Percentiles rank a stretch among this genome's conserved stretches.
These are phyloP conservation scores for Onygena corvina DNA, from an alignment of 2,329 filamentous ascomycete species.

Conservation along the genomic window DNA sequence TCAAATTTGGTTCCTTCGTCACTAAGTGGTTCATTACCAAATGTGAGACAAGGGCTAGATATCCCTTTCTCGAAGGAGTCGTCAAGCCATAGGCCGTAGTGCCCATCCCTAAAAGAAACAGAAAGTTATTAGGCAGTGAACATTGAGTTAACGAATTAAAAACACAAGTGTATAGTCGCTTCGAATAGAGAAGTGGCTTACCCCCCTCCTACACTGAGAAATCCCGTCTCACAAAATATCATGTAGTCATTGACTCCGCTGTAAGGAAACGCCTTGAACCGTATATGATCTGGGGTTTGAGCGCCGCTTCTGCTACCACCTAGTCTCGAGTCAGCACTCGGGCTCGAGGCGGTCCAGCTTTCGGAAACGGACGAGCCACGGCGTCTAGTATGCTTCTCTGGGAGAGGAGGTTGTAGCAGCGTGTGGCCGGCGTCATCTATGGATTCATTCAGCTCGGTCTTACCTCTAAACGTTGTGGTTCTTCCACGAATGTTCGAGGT, in stretches of 20 bases:
- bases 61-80: conserved; percentile 72
- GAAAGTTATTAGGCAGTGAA: conserved; percentile 6
- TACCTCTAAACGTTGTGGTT: conserved; percentile 45
- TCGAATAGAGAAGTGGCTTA: conserved; percentile 26
- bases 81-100: conserved; percentile 89
- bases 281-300: conserved; percentile 59
- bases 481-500: conserved; percentile 47
- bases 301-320: conserved; percentile 34
- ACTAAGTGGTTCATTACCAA: conserved; percentile 86
- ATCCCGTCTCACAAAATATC: conserved; percentile 80
- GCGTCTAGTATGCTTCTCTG: neutral
- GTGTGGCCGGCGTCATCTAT: neutral
- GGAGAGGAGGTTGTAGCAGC: neutral
- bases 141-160: too few relatives aligned
- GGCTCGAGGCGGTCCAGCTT: neutral
- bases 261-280: conserved; percentile 96
- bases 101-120: conserved; percentile 50
- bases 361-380: neutral
- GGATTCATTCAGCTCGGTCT: conserved; percentile 20
- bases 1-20: conserved; percentile 89
- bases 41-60: conserved; percentile 74
- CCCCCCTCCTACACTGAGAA: conserved; percentile 74
- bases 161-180: neutral
- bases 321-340: conserved; percentile 16
- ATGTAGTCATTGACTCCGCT: conserved; percentile 94